Conservation (phyloP, 1,139 yeast genomes). For the Meyerozyma athensensis region DNA sequence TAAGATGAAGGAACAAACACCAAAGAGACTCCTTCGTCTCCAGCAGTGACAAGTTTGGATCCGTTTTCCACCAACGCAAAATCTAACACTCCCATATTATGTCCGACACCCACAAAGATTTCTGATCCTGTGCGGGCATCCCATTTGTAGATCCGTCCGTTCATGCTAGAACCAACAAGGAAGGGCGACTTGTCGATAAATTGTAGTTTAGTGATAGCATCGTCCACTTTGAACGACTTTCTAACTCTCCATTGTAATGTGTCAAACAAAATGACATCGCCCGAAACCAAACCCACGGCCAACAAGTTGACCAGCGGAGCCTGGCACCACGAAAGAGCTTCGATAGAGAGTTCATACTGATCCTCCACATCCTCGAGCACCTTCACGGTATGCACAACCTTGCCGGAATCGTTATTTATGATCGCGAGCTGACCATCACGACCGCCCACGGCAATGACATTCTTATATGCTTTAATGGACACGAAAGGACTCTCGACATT, state of each 20-base stretch:
- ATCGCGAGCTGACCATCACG: constrained; percentile 82
- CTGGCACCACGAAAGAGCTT: constrained; percentile 80
- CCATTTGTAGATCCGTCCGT: constrained; percentile 82
- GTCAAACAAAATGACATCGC: constrained; percentile 78
- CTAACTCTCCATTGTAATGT: constrained; percentile 84
- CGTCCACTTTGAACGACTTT: constrained; percentile 61
- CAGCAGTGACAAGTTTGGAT: constrained; percentile 81
- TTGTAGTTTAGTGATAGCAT: constrained; percentile 76
- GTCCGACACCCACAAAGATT: constrained; percentile 80
- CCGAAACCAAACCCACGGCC: constrained; percentile 88
- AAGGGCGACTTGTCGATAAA: constrained; percentile 56
- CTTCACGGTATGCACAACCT: constrained; percentile 58
- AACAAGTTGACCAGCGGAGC: constrained; percentile 50
- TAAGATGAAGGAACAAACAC: constrained; percentile 38
- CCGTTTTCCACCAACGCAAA: constrained; percentile 64
- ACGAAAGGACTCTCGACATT: constrained; percentile 89
- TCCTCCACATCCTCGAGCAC: constrained; percentile 62
- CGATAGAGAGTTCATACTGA: constrained; percentile 74
- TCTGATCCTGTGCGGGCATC: constrained; percentile 82
- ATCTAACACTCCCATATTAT: constrained; percentile 89
- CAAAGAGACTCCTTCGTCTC: constrained; percentile 93
- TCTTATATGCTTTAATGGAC: constrained; percentile 45
- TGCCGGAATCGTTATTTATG: constrained; percentile 69
- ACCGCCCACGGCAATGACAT: constrained; percentile 69
- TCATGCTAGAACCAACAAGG: constrained; percentile 72